Percentiles rank a stretch among this genome's conserved stretches.
These are phyloP conservation scores for Annulohypoxylon nitens DNA, from an alignment of 495 filamentous ascomycete species.

Conservation along the genomic window DNA sequence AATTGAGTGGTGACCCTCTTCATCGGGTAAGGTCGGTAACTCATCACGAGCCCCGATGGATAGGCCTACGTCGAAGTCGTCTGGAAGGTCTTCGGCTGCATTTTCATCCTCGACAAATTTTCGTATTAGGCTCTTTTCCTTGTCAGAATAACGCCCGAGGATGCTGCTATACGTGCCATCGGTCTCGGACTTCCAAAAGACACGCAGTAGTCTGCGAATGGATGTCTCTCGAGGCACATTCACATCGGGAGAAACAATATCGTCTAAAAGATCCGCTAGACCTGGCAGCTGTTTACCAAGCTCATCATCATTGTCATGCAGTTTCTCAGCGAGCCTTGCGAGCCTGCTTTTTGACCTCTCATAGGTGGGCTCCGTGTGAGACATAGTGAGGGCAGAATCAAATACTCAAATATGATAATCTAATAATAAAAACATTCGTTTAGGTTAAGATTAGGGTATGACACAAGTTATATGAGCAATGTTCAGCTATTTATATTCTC, in stretches of 20 bases:
- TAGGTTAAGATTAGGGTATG: not conserved
- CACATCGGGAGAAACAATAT: conserved; percentile 17
- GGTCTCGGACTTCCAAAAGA: conserved; percentile 28
- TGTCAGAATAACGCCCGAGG: conserved; percentile 16
- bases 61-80: conserved; percentile 40
- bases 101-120: conserved; percentile 31
- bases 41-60: conserved; percentile 31
- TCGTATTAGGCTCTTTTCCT: conserved; percentile 16
- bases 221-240: conserved; percentile 29
- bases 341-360: conserved; percentile 24
- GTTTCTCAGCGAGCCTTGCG: conserved; percentile 10
- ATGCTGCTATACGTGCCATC: conserved; percentile 18
- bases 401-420: not conserved
- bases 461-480: not conserved
- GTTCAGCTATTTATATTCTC: not conserved
- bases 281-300: conserved; percentile 24
- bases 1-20: not conserved
- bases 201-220: conserved; percentile 29
- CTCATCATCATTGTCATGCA: conserved; percentile 23
- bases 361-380: conserved; percentile 12
- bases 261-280: conserved; percentile 20
- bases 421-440: not conserved
- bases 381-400: conserved; percentile 9
- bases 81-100: conserved; percentile 16
- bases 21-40: conserved; percentile 14